Percentiles rank a stretch among this genome's conserved stretches.
phyloP scores from a whole-genome alignment of 305 asterid genomes.

The Striga hermonthica region DNA sequence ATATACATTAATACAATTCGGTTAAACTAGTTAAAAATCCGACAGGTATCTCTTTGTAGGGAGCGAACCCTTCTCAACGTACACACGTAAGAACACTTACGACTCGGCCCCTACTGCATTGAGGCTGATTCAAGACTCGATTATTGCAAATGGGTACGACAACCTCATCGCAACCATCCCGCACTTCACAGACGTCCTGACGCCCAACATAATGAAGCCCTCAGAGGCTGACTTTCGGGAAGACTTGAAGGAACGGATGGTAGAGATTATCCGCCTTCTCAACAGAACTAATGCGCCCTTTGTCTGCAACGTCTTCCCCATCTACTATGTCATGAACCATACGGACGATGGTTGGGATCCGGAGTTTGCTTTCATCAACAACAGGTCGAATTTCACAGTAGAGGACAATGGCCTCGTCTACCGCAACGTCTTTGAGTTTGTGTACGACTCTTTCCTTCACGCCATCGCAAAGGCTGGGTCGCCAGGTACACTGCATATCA shows the following conservation, averaged over 20 bases:
- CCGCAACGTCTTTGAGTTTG: slow-evolving; percentile 37
- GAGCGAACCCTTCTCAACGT: slow-evolving; percentile 34
- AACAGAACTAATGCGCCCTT: slow-evolving; percentile 29
- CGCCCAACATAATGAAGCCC: slow-evolving; percentile 26
- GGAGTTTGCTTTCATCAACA: slow-evolving; percentile 47
- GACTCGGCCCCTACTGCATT: not conserved
- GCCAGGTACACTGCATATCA: not conserved
- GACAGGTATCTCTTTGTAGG: slow-evolving; percentile 39
- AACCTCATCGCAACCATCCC: slow-evolving; percentile 30
- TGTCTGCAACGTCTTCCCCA: slow-evolving; percentile 33
- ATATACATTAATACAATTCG: too few relatives aligned
- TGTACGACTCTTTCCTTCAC: slow-evolving; percentile 34
- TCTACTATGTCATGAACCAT: slow-evolving; percentile 1
- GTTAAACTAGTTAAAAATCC: not conserved
- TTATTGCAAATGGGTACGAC: not conserved
- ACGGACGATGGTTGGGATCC: slow-evolving; percentile 7
- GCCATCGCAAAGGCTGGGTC: slow-evolving; percentile 39
- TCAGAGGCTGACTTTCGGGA: slow-evolving; percentile 42
- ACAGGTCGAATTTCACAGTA: slow-evolving; percentile 32
- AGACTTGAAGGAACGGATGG: slow-evolving; percentile 27
- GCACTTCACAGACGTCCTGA: slow-evolving; percentile 33
- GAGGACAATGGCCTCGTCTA: slow-evolving; percentile 34
- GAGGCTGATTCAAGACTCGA: slow-evolving; percentile 8
- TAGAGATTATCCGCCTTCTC: not conserved
- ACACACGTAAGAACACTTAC: not conserved